phyloP scores from a whole-genome alignment of 306 rosid genomes.

The Cercis canadensis region DNA sequence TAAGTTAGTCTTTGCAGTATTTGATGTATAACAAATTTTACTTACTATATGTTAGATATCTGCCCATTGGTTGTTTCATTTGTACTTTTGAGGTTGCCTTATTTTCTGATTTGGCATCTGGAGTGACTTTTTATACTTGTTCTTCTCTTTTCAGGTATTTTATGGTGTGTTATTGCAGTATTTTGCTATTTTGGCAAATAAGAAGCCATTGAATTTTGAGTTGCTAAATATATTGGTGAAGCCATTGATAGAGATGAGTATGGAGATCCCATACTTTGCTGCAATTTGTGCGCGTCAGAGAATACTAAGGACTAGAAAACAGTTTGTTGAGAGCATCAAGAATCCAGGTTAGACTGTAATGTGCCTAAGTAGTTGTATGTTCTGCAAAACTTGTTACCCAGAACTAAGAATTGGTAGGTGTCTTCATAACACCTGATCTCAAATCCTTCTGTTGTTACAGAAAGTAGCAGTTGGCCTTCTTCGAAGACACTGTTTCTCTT shows the following conservation, averaged over 20 bases:
- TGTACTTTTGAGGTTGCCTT: slow-evolving; percentile 19
- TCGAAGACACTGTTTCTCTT: slow-evolving; percentile 81
- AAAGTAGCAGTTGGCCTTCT: slow-evolving; percentile 89
- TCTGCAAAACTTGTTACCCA: slow-evolving; percentile 5
- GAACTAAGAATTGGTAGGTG: slow-evolving; percentile 20
- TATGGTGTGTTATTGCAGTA: slow-evolving; percentile 89
- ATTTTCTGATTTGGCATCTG: background rate
- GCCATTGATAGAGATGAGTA: slow-evolving; percentile 90
- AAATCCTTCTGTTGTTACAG: slow-evolving; percentile 51
- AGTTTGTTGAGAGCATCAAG: slow-evolving; percentile 66
- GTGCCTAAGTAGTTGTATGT: slow-evolving; percentile 18
- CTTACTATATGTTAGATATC: background rate
- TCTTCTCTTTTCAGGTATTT: slow-evolving; percentile 70
- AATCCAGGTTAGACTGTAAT: slow-evolving; percentile 64
- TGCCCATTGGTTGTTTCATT: slow-evolving; percentile 10
- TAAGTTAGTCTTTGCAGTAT: slow-evolving; percentile 15
- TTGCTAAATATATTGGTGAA: slow-evolving; percentile 73
- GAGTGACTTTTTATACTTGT: slow-evolving; percentile 5
- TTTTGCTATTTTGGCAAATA: slow-evolving; percentile 80
- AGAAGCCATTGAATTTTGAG: slow-evolving; percentile 70
- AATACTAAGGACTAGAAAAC: slow-evolving; percentile 65
- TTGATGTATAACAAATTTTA: slow-evolving; percentile 7
- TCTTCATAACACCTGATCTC: slow-evolving; percentile 20
- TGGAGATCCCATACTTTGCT: slow-evolving; percentile 88
- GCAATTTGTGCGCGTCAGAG: slow-evolving; percentile 96